Percentiles rank a stretch among this genome's conserved stretches.
Conservation (phyloP, 352 stramenopile species). For the Phytophthora sp. region DNA sequence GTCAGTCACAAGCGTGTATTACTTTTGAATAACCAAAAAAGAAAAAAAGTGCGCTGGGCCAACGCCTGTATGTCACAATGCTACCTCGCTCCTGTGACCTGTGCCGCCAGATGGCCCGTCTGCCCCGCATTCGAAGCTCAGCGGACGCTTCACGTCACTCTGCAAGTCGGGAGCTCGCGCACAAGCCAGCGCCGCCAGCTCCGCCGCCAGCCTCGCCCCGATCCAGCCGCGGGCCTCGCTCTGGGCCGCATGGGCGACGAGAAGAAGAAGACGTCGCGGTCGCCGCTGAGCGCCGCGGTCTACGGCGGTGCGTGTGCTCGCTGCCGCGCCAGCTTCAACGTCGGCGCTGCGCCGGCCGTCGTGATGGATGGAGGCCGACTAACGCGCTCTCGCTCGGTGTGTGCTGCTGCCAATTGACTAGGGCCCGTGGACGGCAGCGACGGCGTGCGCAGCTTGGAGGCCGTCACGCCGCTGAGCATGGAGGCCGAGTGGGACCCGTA, state of each 20-base stretch:
- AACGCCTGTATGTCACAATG: no score
- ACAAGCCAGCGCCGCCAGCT: not conserved
- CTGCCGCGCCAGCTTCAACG: constrained; percentile 38
- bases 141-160: constrained; percentile 41
- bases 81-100: no score
- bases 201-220: not conserved
- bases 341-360: not conserved
- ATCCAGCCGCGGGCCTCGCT: not conserved
- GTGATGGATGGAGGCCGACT: constrained; percentile 21
- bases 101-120: constrained; percentile 24
- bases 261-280: constrained; percentile 29
- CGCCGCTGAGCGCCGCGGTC: constrained; percentile 13
- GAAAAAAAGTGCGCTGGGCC: no score
- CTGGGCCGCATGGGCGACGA: constrained; percentile 32
- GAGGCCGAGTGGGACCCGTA: constrained; percentile 65
- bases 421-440: constrained; percentile 30
- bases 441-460: constrained; percentile 29
- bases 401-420: constrained; percentile 1
- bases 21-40: constrained; percentile 22
- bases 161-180: constrained; percentile 20
- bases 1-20: constrained; percentile 42
- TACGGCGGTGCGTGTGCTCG: constrained; percentile 32
- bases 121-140: constrained; percentile 39
- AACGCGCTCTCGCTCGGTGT: not conserved
- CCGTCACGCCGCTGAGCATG: constrained; percentile 39